Evolutionary conservation across 2,329 filamentous ascomycete genomes (phyloP).

Genomic region (Lachnellula arida): DNA sequence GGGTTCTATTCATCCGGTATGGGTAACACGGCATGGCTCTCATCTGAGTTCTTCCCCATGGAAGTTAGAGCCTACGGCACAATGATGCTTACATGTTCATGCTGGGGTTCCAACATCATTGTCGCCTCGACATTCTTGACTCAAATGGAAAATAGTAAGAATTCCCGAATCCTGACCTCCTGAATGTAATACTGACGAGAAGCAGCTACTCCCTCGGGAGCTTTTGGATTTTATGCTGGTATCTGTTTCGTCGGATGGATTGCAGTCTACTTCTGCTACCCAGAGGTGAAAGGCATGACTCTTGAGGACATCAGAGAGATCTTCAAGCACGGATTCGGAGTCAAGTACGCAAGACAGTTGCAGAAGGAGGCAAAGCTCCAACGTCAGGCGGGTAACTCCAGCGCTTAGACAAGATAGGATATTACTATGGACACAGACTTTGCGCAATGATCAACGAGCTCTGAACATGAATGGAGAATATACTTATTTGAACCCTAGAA

Average conservation of each 20-base stretch:
- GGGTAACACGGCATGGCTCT: constrained; percentile 34
- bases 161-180: too few relatives aligned
- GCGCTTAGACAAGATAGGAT: too few relatives aligned
- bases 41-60: constrained; percentile 58
- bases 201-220: constrained; percentile 39
- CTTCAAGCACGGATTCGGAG: constrained; percentile 44
- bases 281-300: constrained; percentile 49
- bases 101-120: constrained; percentile 46
- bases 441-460: too few relatives aligned
- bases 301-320: constrained; percentile 47
- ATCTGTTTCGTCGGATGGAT: constrained; percentile 45
- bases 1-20: constrained; percentile 42
- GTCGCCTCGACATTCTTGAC: constrained; percentile 57
- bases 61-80: constrained; percentile 59
- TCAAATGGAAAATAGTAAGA: constrained; percentile 41
- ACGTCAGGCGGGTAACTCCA: too few relatives aligned
- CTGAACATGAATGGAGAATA: too few relatives aligned
- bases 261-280: constrained; percentile 46
- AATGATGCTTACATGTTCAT: constrained; percentile 56
- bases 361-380: constrained; percentile 18
- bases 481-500: too few relatives aligned
- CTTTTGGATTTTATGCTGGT: constrained; percentile 48
- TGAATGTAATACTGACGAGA: too few relatives aligned
- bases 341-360: constrained; percentile 37
- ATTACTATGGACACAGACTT: too few relatives aligned